These are phyloP conservation scores for Geoglossum glabrum DNA, from an alignment of 495 filamentous ascomycete genomes.

Conservation along the genomic window DNA sequence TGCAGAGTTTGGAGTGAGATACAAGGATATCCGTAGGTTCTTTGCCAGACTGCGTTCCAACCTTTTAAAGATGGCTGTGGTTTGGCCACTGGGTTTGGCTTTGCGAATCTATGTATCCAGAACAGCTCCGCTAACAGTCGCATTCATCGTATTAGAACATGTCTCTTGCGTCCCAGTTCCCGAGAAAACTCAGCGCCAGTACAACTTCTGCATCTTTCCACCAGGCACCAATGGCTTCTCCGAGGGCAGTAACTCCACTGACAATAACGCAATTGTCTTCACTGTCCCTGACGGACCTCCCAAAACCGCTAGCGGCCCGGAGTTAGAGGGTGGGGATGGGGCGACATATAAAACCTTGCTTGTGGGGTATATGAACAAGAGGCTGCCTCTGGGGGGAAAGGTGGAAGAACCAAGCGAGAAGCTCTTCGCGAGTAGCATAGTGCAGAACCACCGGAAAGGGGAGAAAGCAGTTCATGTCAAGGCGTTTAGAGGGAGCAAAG, in stretches of 20 bases:
- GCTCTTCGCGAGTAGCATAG: conserved; percentile 56
- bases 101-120: conserved; percentile 6
- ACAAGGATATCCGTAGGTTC: conserved; percentile 53
- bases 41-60: background rate
- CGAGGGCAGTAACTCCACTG: conserved; percentile 17
- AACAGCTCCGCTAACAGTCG: background rate
- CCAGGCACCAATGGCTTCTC: conserved; percentile 33
- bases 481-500: conserved; percentile 81
- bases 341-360: conserved; percentile 38
- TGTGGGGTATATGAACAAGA: conserved; percentile 39
- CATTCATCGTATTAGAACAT: conserved; percentile 10
- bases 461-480: conserved; percentile 88
- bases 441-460: conserved; percentile 68
- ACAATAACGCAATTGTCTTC: conserved; percentile 60
- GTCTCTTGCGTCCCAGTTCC: conserved; percentile 54
- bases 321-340: conserved; percentile 24
- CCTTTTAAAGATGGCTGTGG: background rate
- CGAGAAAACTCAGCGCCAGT: conserved; percentile 71
- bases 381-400: conserved; percentile 26
- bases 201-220: conserved; percentile 78
- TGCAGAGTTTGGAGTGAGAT: conserved; percentile 47
- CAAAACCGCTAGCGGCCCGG: conserved; percentile 35
- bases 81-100: background rate
- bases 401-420: conserved; percentile 50
- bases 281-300: conserved; percentile 55